Evolutionary conservation across 495 filamentous ascomycete genomes (phyloP).

Genomic region (Trichoderma erinaceum): DNA sequence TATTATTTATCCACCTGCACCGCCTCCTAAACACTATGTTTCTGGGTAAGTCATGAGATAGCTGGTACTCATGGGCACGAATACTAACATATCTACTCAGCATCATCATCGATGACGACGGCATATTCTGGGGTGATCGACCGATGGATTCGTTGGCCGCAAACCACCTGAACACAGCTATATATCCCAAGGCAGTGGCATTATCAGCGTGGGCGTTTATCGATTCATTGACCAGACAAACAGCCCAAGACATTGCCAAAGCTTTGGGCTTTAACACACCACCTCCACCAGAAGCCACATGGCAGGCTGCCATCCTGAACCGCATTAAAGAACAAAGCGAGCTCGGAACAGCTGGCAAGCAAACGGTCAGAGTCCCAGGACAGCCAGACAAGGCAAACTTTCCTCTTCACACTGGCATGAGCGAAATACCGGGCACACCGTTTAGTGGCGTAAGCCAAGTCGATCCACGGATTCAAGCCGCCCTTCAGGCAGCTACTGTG

Average conservation of each 20-base stretch:
- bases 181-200: constrained; percentile 33
- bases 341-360: constrained; percentile 9
- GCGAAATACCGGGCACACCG: constrained; percentile 1
- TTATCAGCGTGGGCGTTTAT: constrained; percentile 33
- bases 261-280: constrained; percentile 30
- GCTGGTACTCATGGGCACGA: neutral
- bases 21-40: constrained; percentile 36
- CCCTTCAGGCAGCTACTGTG: constrained; percentile 9
- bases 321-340: constrained; percentile 4
- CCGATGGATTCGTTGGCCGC: constrained; percentile 27
- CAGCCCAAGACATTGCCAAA: constrained; percentile 20
- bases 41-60: constrained; percentile 30
- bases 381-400: constrained; percentile 1
- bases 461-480: constrained; percentile 1
- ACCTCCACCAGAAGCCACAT: constrained; percentile 14
- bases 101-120: constrained; percentile 30
- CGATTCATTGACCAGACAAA: constrained; percentile 27
- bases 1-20: constrained; percentile 32
- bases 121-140: constrained; percentile 25
- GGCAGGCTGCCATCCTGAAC: constrained; percentile 22
- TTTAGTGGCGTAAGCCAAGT: constrained; percentile 11
- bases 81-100: constrained; percentile 22
- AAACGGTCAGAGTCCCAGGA: neutral
- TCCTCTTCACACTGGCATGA: neutral
- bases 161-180: constrained; percentile 25